Evolutionary conservation across 305 asterid genomes (phyloP).

Genomic region (Caryopteris hybrid): DNA sequence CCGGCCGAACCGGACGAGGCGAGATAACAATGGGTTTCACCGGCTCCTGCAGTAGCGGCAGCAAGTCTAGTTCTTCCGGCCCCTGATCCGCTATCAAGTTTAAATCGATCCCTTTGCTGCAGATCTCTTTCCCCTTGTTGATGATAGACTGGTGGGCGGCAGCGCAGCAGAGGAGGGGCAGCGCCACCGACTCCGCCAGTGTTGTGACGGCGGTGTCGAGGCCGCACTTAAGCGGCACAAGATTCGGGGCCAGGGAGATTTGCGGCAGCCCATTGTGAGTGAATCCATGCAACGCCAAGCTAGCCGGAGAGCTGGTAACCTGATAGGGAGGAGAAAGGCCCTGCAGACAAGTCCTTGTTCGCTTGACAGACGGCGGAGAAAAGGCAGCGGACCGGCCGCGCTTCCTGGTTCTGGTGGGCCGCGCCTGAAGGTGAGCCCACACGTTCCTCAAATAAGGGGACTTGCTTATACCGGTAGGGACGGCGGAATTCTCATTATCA

Average conservation of each 20-base stretch:
- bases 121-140: no score
- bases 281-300: no score
- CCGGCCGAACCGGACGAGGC: constrained; percentile 70
- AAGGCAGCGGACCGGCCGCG: constrained; percentile 72
- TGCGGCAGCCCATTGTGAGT: constrained; percentile 23
- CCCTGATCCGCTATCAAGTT: constrained; percentile 35
- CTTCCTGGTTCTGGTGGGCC: constrained; percentile 89
- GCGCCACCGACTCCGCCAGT: constrained; percentile 46
- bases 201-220: constrained; percentile 44
- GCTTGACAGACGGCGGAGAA: constrained; percentile 47
- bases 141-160: no score
- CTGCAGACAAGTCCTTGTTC: constrained; percentile 44
- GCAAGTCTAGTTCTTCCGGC: constrained; percentile 49
- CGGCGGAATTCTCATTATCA: constrained; percentile 23
- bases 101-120: constrained; percentile 42
- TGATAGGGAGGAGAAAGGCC: constrained; percentile 39
- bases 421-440: constrained; percentile 82
- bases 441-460: constrained; percentile 73
- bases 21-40: constrained; percentile 34
- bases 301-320: no score
- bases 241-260: constrained; percentile 25
- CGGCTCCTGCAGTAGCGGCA: constrained; percentile 37
- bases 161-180: no score
- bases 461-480: constrained; percentile 50
- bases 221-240: constrained; percentile 50